A percentile compares a stretch with the other conserved stretches of the same genome.
phyloP scores from a whole-genome alignment of 352 stramenopile genomes.

The Globisporangium ultimum region DNA sequence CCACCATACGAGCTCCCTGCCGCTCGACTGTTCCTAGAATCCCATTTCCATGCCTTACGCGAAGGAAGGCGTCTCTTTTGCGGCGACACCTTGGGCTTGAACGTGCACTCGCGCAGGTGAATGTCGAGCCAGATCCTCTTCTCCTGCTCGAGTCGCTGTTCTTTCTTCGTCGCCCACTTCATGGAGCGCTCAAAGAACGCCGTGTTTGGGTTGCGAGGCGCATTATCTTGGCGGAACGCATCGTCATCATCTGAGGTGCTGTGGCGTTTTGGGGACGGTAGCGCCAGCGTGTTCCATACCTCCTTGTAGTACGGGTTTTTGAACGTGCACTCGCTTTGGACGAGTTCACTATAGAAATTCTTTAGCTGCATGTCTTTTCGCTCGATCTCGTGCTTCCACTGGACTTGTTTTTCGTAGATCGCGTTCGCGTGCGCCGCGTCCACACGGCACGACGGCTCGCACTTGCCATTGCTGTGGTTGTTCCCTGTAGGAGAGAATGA shows the following conservation, averaged over 20 bases:
- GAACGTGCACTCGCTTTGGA: constrained; percentile 45
- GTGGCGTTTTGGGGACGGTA: neutral
- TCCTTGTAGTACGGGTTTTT: constrained; percentile 50
- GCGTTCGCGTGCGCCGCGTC: constrained; percentile 24
- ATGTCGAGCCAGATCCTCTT: constrained; percentile 35
- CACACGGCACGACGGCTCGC: constrained; percentile 13
- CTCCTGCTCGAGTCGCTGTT: constrained; percentile 30
- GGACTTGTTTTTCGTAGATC: constrained; percentile 59
- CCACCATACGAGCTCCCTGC: neutral
- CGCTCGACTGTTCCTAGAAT: neutral
- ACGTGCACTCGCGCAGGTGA: constrained; percentile 54
- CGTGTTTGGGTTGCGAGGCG: constrained; percentile 11
- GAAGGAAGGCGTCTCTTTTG: neutral
- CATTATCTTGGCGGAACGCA: neutral
- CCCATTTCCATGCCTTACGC: constrained; percentile 8
- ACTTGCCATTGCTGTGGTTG: neutral
- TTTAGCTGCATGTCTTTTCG: constrained; percentile 26
- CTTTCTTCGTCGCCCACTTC: constrained; percentile 34
- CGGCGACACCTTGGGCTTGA: constrained; percentile 30
- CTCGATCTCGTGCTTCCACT: constrained; percentile 57
- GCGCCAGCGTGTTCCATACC: constrained; percentile 26
- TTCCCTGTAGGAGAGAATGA: neutral
- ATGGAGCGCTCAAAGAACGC: constrained; percentile 53
- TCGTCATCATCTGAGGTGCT: constrained; percentile 2
- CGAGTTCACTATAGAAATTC: constrained; percentile 29